A percentile compares a stretch with the other conserved stretches of the same genome.
These are phyloP conservation scores for Phytopythium boreale DNA, from an alignment of 352 stramenopile genomes.

Conservation along the genomic window DNA sequence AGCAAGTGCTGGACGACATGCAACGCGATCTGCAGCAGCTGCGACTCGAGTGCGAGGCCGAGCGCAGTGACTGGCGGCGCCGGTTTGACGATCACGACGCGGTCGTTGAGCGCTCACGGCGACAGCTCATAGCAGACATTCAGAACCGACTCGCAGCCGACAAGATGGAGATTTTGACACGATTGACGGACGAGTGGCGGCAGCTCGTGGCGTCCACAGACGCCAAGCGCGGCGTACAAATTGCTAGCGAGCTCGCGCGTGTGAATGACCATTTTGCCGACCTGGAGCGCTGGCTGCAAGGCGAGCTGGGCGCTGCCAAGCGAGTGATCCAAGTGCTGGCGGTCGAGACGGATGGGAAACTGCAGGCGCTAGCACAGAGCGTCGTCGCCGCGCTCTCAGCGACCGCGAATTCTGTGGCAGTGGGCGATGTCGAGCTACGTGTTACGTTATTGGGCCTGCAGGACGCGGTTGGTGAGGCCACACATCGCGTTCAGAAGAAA, in stretches of 20 bases:
- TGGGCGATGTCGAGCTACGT: conserved; percentile 29
- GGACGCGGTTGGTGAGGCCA: conserved; percentile 29
- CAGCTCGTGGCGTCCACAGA: conserved; percentile 40
- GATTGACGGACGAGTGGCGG: conserved; percentile 47
- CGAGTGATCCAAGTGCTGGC: conserved; percentile 40
- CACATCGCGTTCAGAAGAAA: conserved; percentile 38
- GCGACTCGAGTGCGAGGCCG: conserved; percentile 46
- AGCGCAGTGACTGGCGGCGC: conserved; percentile 54
- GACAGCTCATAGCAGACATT: conserved; percentile 27
- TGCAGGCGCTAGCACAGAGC: conserved; percentile 26
- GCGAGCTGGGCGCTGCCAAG: conserved; percentile 50
- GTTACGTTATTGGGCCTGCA: conserved; percentile 9
- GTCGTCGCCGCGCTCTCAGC: not conserved
- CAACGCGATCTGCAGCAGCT: conserved; percentile 40
- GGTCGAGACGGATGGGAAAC: conserved; percentile 29
- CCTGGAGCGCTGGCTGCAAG: conserved; percentile 53
- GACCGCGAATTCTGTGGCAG: not conserved
- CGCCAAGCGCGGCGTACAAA: conserved; percentile 43
- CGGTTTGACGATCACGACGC: conserved; percentile 20
- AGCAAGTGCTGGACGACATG: conserved; percentile 34
- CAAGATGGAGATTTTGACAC: conserved; percentile 46
- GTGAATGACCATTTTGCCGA: conserved; percentile 58
- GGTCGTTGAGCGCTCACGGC: conserved; percentile 7
- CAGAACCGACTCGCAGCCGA: conserved; percentile 42
- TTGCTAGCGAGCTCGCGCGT: conserved; percentile 49